Base-by-base conservation (phyloP, 805 yeast species). In the Vanderwaltozyma tropicalis region DNA sequence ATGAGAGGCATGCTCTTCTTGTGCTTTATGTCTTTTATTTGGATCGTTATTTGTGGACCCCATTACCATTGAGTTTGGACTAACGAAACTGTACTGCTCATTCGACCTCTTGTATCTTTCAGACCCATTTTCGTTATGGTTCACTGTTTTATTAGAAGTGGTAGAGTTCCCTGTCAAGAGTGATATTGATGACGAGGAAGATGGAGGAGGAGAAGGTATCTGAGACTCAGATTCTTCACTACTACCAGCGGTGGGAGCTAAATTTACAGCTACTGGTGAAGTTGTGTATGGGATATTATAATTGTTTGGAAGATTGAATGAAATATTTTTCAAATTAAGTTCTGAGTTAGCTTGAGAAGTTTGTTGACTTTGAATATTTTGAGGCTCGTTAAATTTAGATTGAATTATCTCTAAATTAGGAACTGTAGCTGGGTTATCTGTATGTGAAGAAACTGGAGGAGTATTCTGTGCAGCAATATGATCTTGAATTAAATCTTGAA, bases 191-290 rank as follows among this genome's bases (percentile, higher is more conserved):
- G 33, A 25, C 11, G 43, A 40, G 17, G 36, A 32, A 20, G 40
- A 31, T n/a, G 35, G 13, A n/a, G 40, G 18, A 7, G 30, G 17
- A 5, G 40, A 28, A 10, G 14, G 4, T 3, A 27, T 27, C 12
- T 14, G 12, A 6, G 16, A 10, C 12, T 11, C 27, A 24, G 12
- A 11, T 24, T 24, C 27, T 10, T 11, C n/a, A n/a, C n/a, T n/a
- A n/a, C n/a, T 22, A 22, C 11, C 11, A 8, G 25, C 7, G 11
- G 25, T 22, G 7, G n/a, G n/a, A n/a, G n/a, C 29, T 18, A 56
- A 37, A 3, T 80, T 72, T 13, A 85, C 85, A 13, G 88, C 76
- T 1, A 81, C 88, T 0, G 88, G 88, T 5, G 88, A 85, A 19
- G 80, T 69, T 30, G 76, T 66, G 48, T 81, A 81, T 5, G 88